Conservation (phyloP, 768 basidiomycete genomes). For the Boletus barrowsii region DNA sequence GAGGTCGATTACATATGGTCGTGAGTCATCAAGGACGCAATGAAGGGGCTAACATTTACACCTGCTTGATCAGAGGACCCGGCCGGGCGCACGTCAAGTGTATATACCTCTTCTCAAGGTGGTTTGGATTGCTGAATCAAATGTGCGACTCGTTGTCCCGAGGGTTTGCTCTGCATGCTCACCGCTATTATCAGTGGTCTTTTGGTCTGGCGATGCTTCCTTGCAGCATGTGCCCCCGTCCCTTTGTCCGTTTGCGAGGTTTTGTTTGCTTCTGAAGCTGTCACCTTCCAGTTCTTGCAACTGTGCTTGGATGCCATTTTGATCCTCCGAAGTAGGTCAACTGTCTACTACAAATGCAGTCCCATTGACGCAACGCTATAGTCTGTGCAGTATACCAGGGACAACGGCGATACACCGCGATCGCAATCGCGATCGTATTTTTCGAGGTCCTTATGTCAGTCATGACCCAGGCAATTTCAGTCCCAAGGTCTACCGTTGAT, state of each 20-base stretch:
- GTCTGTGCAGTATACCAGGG: conserved; percentile 16
- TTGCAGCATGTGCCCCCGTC: not conserved
- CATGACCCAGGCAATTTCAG: not conserved
- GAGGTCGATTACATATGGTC: conserved; percentile 20
- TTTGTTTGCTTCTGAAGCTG: not conserved
- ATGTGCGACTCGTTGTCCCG: conserved; percentile 2
- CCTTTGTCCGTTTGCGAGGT: conserved; percentile 1
- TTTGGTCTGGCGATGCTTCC: not conserved
- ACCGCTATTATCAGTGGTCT: conserved; percentile 2
- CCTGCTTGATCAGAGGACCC: conserved; percentile 1
- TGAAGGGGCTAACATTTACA: not conserved
- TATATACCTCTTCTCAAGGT: conserved; percentile 21
- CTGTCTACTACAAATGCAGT: not conserved
- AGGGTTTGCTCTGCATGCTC: not conserved
- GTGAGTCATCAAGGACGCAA: conserved; percentile 12
- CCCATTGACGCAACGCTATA: not conserved
- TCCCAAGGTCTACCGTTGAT: conserved; percentile 7
- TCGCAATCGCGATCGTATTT: conserved; percentile 1
- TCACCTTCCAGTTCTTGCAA: conserved; percentile 11
- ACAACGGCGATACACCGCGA: not conserved
- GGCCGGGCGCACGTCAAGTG: conserved; percentile 12
- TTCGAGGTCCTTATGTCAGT: not conserved
- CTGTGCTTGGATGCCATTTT: conserved; percentile 14
- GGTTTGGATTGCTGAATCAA: conserved; percentile 21
- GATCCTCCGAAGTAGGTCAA: conserved; percentile 18